Evolutionary conservation across 2,329 filamentous ascomycete species (phyloP), one percentile per base, ranked within the genome.

Genomic region (Camillea tinctor): DNA sequence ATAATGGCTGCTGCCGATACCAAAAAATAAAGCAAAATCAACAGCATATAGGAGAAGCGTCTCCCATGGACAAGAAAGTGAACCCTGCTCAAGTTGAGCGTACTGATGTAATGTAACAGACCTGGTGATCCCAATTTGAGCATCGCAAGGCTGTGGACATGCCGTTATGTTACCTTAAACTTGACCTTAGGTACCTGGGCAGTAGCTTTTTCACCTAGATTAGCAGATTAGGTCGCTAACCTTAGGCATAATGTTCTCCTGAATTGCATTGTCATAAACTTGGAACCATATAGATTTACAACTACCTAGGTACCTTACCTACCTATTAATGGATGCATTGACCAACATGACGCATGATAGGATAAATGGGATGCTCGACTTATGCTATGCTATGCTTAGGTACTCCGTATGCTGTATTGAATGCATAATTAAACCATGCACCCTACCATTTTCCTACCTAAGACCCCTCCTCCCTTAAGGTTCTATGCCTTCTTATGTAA

Each of bases 11-110:
- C 59, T 53, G 64, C 65, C 63, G 59, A 60, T 40, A 64, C 61
- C 64, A 63, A 57, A 67, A 69, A 71, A 66, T 64, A 65, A 69
- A 68, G 65, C 54, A 55, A 65, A 69, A 68, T 61, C 54, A 63
- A 54, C 61, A 61, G 54, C 60, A 52, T 54, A 19, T 59, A 21
- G 48, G 48, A 22, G 17, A n/a, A 23, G 40, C 17, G 20, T 55
- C 49, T 50, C 49, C 9, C 19, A 23, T 50, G 1, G 19, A 44
- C 36, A 44, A 44, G 36, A 44, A 44, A 9, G 36, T 44, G 36
- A 44, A 44, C 36, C 36, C 36, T 44, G 36, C 26, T 30, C 7
- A 30, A 7, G 26, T 30, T 7, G 26, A 11, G 36, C 36, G 36
- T 44, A 44, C 7, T 44, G 36, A 17, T 44, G 36, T 44, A 44